A percentile compares a stretch with the other conserved stretches of the same genome.
phyloP scores from a whole-genome alignment of 306 rosid genomes.

The Canavalia ensiformis region DNA sequence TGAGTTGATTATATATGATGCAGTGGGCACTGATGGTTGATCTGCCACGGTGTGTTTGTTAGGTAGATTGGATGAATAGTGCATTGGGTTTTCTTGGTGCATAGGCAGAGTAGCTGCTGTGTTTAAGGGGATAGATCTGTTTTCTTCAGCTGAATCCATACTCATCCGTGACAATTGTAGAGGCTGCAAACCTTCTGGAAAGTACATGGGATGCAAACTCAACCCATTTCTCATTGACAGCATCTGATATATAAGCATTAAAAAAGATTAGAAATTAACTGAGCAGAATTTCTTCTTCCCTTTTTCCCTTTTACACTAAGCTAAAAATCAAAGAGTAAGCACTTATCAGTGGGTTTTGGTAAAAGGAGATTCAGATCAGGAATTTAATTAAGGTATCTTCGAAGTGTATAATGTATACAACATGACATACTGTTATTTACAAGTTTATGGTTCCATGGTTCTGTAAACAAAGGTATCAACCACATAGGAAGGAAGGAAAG shows the following conservation, averaged over 20 bases:
- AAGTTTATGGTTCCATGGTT: not conserved
- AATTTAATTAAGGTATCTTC: not conserved
- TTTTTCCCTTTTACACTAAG: not conserved
- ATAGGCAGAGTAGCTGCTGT: constrained; percentile 39
- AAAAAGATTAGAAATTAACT: constrained; percentile 22
- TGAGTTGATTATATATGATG: constrained; percentile 47
- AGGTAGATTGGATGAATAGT: constrained; percentile 44
- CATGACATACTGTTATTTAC: not conserved
- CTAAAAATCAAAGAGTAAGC: not conserved
- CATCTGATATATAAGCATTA: constrained; percentile 60
- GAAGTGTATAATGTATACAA: not conserved
- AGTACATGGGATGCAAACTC: constrained; percentile 67
- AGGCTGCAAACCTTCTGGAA: constrained; percentile 61
- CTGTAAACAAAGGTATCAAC: not conserved
- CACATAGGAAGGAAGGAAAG: not conserved
- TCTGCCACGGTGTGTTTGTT: constrained; percentile 47
- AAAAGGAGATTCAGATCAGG: not conserved
- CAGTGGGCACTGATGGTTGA: constrained; percentile 47
- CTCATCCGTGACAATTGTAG: constrained; percentile 59
- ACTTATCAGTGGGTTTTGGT: not conserved
- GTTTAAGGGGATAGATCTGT: constrained; percentile 49
- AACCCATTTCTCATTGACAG: constrained; percentile 68
- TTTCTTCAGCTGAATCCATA: constrained; percentile 59
- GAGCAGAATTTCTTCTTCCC: not conserved
- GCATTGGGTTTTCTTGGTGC: constrained; percentile 50